phyloP scores from a whole-genome alignment of 352 stramenopile species.

The Phytophthora foliorum region DNA sequence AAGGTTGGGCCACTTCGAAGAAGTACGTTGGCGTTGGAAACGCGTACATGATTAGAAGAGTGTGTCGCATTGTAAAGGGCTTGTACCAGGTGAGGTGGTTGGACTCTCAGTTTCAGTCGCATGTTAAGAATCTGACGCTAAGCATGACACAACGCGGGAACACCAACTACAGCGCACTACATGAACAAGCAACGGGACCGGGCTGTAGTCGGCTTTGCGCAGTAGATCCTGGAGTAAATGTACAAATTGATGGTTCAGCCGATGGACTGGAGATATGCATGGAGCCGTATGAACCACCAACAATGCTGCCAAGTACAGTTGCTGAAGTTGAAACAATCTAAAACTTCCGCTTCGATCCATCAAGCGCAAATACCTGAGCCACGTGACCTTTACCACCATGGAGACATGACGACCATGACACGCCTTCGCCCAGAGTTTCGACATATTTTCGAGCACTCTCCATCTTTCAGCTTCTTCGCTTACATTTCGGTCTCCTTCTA shows the following conservation, averaged over 20 bases:
- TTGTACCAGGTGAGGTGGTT: constrained; percentile 21
- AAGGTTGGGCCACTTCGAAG: constrained; percentile 9
- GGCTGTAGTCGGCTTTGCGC: not conserved
- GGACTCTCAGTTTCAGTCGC: constrained; percentile 23
- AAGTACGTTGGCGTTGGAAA: constrained; percentile 12
- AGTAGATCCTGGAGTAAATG: not conserved
- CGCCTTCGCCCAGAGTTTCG: constrained; percentile 11
- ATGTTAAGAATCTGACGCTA: constrained; percentile 6
- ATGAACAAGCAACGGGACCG: not conserved
- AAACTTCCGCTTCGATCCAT: constrained; percentile 22
- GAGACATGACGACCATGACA: constrained; percentile 6
- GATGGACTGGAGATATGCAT: not conserved
- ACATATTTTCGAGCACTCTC: constrained; percentile 18
- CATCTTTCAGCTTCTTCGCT: too few species aligned
- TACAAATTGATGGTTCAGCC: constrained; percentile 3
- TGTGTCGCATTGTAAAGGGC: constrained; percentile 12
- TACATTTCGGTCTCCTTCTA: constrained; percentile 22
- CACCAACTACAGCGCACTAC: too few species aligned
- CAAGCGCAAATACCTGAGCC: not conserved
- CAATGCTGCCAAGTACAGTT: not conserved
- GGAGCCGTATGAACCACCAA: not conserved
- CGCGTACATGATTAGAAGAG: constrained; percentile 11
- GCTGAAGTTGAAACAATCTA: constrained; percentile 9
- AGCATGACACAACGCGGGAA: too few species aligned
- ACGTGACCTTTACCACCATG: not conserved